Evolutionary conservation across 1,284 basidiomycete species (phyloP).

Genomic region (Tilletia caries): DNA sequence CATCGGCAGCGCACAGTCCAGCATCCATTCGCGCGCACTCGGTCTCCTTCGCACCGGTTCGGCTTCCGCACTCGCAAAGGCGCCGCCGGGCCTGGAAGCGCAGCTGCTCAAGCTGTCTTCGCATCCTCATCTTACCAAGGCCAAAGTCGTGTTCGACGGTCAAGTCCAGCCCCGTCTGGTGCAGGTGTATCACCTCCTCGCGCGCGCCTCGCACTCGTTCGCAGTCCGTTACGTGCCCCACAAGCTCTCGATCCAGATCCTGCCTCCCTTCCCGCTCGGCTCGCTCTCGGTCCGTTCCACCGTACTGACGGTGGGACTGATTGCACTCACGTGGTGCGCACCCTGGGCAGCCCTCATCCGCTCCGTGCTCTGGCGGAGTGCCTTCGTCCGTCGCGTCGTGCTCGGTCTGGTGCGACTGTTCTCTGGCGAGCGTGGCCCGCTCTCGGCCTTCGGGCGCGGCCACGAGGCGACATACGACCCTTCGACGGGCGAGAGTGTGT

Average conservation of each 20-base stretch:
- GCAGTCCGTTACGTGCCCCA: not conserved
- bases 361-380: constrained; percentile 48
- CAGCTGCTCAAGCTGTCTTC: not conserved
- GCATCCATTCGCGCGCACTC: no score
- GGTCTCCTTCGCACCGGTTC: not conserved
- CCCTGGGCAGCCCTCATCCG: constrained; percentile 49
- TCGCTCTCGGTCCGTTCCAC: constrained; percentile 43
- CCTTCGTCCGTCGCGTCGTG: constrained; percentile 34
- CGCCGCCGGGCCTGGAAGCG: not conserved
- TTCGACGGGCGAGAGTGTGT: not conserved
- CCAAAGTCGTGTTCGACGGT: not conserved
- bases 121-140: constrained; percentile 2
- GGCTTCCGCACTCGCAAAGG: not conserved
- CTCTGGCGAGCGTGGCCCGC: constrained; percentile 7
- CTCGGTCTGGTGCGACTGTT: constrained; percentile 18
- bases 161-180: not conserved
- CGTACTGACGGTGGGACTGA: constrained; percentile 38
- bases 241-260: constrained; percentile 18
- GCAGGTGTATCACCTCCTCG: not conserved
- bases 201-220: not conserved
- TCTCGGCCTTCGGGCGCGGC: not conserved
- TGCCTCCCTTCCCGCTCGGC: constrained; percentile 50
- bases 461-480: constrained; percentile 3
- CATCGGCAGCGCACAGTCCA: not conserved
- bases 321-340: constrained; percentile 50